These are phyloP conservation scores for Coelastrella sp. DNA, from an alignment of 139 green algal genomes.

Conservation along the genomic window DNA sequence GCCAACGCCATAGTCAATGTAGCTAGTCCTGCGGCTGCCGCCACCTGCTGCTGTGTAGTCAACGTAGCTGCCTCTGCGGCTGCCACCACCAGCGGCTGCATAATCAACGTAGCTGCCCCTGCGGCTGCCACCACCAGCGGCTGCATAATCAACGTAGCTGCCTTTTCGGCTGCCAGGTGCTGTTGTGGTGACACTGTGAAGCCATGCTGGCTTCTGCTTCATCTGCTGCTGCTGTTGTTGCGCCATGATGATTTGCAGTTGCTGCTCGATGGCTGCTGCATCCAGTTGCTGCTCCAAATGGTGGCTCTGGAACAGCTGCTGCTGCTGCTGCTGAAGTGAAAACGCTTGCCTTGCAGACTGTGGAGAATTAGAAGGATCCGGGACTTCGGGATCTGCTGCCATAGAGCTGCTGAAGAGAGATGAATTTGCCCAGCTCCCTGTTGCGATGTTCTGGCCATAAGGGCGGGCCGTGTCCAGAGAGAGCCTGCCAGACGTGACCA, in stretches of 20 bases:
- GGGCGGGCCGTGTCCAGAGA: too few species aligned
- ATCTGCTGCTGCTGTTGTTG: conserved; percentile 14
- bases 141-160: background rate
- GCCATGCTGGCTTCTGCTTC: background rate
- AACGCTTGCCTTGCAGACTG: background rate
- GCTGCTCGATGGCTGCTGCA: background rate
- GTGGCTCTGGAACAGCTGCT: background rate
- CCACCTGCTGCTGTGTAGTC: background rate
- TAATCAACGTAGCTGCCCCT: background rate
- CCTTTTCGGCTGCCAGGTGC: background rate
- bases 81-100: background rate
- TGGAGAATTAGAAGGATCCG: conserved; percentile 3
- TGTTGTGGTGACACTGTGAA: background rate
- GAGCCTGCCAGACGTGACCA: too few species aligned
- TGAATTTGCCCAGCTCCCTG: background rate
- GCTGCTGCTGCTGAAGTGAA: conserved; percentile 16
- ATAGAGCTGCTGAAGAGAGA: background rate
- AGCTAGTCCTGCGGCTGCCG: background rate
- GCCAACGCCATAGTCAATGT: background rate
- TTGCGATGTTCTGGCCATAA: background rate
- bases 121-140: background rate
- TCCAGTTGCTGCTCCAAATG: conserved; percentile 13
- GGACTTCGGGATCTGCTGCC: conserved; percentile 1
- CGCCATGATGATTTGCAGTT: conserved; percentile 9
- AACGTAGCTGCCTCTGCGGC: background rate